phyloP scores from a whole-genome alignment of 768 basidiomycete genomes.

The Dioszegia aurantiaca region DNA sequence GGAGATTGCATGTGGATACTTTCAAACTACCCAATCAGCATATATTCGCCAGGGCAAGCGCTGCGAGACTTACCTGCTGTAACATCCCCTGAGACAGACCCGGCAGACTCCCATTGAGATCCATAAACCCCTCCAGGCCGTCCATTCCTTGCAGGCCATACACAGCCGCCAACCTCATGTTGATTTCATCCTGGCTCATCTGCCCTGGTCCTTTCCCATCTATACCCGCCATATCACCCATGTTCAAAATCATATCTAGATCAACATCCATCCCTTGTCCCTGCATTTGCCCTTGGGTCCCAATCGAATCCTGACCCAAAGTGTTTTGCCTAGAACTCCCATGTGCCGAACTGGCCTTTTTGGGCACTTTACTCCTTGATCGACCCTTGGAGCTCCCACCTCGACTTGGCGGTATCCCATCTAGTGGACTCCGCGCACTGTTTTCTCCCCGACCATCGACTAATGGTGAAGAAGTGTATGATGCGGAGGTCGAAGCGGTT shows the following conservation, averaged over 20 bases:
- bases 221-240: background rate
- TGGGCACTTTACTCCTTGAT: background rate
- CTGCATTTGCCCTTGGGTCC: too few species aligned
- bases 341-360: background rate
- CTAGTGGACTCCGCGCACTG: background rate
- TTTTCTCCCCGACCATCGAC: background rate
- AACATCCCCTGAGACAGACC: constrained; percentile 11
- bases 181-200: constrained; percentile 6
- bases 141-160: constrained; percentile 11
- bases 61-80: constrained; percentile 8
- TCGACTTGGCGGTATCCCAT: constrained; percentile 1
- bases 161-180: background rate
- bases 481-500: too few species aligned
- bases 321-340: background rate
- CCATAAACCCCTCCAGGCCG: constrained; percentile 5
- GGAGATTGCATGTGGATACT: constrained; percentile 52
- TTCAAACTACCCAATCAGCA: constrained; percentile 39
- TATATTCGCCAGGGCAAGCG: background rate
- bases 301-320: too few species aligned
- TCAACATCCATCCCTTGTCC: too few species aligned
- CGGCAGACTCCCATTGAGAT: background rate
- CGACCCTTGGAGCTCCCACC: constrained; percentile 6
- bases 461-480: background rate
- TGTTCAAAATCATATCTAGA: too few species aligned
- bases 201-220: constrained; percentile 7